Evolutionary conservation across 116 monocot species (phyloP).

Genomic region (Dioscorea cayenensis): DNA sequence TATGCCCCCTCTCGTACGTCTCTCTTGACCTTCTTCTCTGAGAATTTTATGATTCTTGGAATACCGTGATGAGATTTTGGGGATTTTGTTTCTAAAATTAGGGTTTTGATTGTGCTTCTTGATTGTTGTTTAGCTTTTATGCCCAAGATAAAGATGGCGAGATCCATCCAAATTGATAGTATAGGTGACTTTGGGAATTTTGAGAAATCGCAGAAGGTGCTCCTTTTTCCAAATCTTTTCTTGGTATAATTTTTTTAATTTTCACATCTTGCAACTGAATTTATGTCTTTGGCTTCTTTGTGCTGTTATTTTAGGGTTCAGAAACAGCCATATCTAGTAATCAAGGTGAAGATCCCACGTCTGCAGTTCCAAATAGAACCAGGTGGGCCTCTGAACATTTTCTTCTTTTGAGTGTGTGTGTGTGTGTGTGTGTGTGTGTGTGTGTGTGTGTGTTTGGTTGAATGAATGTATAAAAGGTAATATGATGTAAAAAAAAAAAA

Average conservation of each 20-base stretch:
- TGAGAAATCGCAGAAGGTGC: conserved; percentile 32
- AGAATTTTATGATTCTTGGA: not conserved
- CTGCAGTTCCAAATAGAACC: not conserved
- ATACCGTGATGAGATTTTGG: not conserved
- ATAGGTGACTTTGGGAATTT: conserved; percentile 43
- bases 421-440: too few species aligned
- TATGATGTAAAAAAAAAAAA: too few species aligned
- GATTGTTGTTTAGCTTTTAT: conserved; percentile 46
- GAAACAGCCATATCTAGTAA: conserved; percentile 11
- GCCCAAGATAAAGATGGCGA: conserved; percentile 48
- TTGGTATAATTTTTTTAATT: not conserved
- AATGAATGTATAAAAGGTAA: too few species aligned
- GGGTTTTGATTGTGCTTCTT: conserved; percentile 4
- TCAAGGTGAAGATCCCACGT: conserved; percentile 4
- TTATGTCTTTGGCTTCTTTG: too few species aligned
- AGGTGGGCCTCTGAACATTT: conserved; percentile 7
- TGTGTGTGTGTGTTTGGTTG: too few species aligned
- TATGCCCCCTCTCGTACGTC: conserved; percentile 79
- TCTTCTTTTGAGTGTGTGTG: not conserved
- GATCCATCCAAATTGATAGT: conserved; percentile 30
- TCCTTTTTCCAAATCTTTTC: not conserved
- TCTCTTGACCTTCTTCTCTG: not conserved
- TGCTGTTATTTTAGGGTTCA: conserved; percentile 16
- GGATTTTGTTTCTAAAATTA: not conserved
- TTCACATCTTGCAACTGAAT: too few species aligned